These are phyloP conservation scores for Borovskyia barvae DNA, from an alignment of 208 protist genomes.

Conservation along the genomic window DNA sequence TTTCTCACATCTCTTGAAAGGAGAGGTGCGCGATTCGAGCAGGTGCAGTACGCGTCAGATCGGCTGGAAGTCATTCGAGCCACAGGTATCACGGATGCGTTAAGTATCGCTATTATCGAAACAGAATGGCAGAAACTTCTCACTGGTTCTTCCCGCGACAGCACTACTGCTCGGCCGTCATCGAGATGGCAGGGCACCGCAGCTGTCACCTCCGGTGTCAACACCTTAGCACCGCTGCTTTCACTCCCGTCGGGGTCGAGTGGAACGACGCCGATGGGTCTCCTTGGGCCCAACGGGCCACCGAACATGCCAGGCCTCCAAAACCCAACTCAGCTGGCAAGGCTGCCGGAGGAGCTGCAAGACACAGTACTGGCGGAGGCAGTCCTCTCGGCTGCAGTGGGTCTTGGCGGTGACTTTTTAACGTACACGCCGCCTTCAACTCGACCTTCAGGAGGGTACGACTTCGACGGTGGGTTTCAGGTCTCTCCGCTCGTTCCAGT, in stretches of 20 bases:
- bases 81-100: slow-evolving; percentile 69
- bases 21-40: slow-evolving; percentile 64
- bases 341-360: slow-evolving; percentile 80
- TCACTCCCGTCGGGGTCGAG: neutral
- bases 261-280: too few species aligned
- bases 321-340: slow-evolving; percentile 41
- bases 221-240: slow-evolving; percentile 12
- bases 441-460: neutral
- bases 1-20: slow-evolving; percentile 70
- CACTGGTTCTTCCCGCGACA: neutral
- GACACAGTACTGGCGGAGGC: slow-evolving; percentile 63
- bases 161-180: neutral
- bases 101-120: slow-evolving; percentile 78
- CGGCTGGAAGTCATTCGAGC: slow-evolving; percentile 61
- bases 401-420: slow-evolving; percentile 55
- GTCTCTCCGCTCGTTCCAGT: slow-evolving; percentile 53
- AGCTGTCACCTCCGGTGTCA: neutral
- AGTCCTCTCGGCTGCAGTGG: slow-evolving; percentile 65
- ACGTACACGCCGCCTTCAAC: slow-evolving; percentile 1
- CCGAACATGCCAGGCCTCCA: slow-evolving; percentile 3
- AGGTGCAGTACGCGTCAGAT: slow-evolving; percentile 72
- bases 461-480: slow-evolving; percentile 35
- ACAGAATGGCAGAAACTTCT: slow-evolving; percentile 71
- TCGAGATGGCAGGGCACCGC: neutral
- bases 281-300: neutral